Conservation (phyloP, 495 filamentous ascomycete genomes). For the Xylaria cubensis region DNA sequence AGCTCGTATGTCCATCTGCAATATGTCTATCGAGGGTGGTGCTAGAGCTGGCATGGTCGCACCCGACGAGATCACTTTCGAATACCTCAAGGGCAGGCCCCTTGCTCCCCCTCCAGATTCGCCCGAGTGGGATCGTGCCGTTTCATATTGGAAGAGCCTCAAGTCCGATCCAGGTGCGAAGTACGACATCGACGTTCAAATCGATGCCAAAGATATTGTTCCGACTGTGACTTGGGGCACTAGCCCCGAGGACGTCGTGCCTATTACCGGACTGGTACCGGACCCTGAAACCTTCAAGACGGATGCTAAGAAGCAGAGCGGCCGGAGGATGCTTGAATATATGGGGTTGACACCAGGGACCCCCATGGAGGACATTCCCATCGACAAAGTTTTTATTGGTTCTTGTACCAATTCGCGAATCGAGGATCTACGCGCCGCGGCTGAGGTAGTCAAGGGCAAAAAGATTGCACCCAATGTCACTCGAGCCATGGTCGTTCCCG, state of each 20-base stretch:
- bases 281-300: constrained; percentile 85
- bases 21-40: constrained; percentile 99
- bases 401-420: constrained; percentile 98
- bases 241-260: constrained; percentile 92
- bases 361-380: constrained; percentile 83
- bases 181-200: constrained; percentile 85
- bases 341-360: constrained; percentile 91
- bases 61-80: constrained; percentile 90
- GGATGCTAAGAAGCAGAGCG: constrained; percentile 76
- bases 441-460: constrained; percentile 82
- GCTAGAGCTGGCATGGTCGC: constrained; percentile 97
- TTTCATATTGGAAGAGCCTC: constrained; percentile 87
- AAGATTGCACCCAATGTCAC: constrained; percentile 88
- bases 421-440: constrained; percentile 91
- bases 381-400: constrained; percentile 98
- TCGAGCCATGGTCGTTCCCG: constrained; percentile 94
- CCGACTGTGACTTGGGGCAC: constrained; percentile 98
- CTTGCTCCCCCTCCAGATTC: constrained; percentile 84
- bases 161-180: constrained; percentile 83
- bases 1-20: constrained; percentile 98
- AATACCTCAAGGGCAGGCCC: constrained; percentile 90
- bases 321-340: constrained; percentile 85
- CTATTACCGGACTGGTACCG: constrained; percentile 89
- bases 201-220: constrained; percentile 89
- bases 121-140: constrained; percentile 87